Conservation (phyloP, 2,329 filamentous ascomycete species). For the Paraphoma sp. region DNA sequence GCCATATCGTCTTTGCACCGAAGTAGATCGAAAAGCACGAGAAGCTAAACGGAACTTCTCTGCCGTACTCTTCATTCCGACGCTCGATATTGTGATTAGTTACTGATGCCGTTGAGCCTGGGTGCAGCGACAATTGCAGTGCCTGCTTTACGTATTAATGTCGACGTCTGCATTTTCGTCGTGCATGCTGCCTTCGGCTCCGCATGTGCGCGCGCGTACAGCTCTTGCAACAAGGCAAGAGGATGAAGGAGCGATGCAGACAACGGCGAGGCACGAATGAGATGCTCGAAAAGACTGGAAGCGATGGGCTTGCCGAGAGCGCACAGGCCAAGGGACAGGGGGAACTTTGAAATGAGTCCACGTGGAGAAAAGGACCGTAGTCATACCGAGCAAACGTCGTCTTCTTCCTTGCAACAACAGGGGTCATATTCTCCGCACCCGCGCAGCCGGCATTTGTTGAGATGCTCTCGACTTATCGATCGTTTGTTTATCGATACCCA, state of each 20-base stretch:
- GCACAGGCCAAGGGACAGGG: not conserved
- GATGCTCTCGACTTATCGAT: slow-evolving; percentile 13
- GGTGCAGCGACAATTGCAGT: not conserved
- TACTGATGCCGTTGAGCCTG: not conserved
- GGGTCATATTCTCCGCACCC: slow-evolving; percentile 5
- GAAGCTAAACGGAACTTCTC: not conserved
- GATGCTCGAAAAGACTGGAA: not conserved
- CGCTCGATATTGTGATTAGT: not conserved
- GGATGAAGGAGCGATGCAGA: not conserved
- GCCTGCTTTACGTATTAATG: not conserved
- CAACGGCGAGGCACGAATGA: not conserved
- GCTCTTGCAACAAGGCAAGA: not conserved
- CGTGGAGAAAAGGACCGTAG: not conserved
- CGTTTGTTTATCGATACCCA: slow-evolving; percentile 23
- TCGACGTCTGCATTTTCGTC: not conserved
- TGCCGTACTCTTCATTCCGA: not conserved
- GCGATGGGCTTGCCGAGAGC: not conserved
- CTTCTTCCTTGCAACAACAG: not conserved
- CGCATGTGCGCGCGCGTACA: not conserved
- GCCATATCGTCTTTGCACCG: not conserved
- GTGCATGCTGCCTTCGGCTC: not conserved
- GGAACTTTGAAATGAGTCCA: not conserved
- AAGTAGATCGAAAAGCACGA: not conserved
- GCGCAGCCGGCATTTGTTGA: slow-evolving; percentile 13
- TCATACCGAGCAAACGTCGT: not conserved